Conservation (phyloP, 2,329 filamentous ascomycete species). For the Erysiphe pulchra region DNA sequence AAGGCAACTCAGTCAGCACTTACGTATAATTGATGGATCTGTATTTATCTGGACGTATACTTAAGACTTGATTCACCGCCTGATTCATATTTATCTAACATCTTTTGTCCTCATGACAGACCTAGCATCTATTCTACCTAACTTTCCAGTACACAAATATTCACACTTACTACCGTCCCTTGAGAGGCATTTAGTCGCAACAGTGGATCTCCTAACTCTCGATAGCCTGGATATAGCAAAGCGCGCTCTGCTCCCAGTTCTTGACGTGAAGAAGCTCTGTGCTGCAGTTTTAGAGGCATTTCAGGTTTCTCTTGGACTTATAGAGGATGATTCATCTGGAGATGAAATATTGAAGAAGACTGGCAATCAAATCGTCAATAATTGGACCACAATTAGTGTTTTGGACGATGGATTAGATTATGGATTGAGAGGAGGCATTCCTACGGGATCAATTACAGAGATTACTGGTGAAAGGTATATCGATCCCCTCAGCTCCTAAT, state of each 20-base stretch:
- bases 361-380: constrained; percentile 15
- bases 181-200: constrained; percentile 53
- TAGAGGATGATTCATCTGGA: constrained; percentile 3
- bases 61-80: too few species aligned
- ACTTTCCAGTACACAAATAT: constrained; percentile 47
- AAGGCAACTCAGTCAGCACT: too few species aligned
- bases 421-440: constrained; percentile 53
- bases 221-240: constrained; percentile 64
- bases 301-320: constrained; percentile 25
- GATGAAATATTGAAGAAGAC: constrained; percentile 9
- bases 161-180: constrained; percentile 53
- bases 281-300: constrained; percentile 40
- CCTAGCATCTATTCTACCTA: constrained; percentile 57
- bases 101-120: constrained; percentile 42
- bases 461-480: constrained; percentile 64
- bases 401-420: constrained; percentile 49
- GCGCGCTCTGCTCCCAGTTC: constrained; percentile 55
- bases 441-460: constrained; percentile 60
- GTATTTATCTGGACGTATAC: too few species aligned
- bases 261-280: constrained; percentile 53
- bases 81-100: constrained; percentile 4
- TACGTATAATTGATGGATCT: too few species aligned
- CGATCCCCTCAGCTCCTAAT: neutral
- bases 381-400: constrained; percentile 45
- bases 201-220: constrained; percentile 63